Conservation (phyloP, 257 asterid genomes). For the Nicotiana tomentosiformis region DNA sequence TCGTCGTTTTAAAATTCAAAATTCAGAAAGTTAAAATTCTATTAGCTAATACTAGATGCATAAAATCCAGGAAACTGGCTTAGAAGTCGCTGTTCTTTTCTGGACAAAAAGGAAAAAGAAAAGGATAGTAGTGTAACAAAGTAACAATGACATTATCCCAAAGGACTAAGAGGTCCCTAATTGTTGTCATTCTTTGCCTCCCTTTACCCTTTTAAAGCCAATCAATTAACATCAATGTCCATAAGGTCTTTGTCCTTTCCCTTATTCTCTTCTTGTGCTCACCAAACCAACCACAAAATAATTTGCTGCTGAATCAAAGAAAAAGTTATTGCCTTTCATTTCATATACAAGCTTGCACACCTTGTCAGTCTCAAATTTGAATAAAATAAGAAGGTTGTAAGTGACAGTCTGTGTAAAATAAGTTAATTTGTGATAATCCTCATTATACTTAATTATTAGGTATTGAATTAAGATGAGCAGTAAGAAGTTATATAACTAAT, state of each 20-base stretch:
- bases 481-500: too few species aligned
- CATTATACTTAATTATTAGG: too few species aligned
- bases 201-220: conserved; percentile 18
- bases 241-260: background rate
- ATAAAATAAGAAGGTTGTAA: too few species aligned
- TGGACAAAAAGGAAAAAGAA: background rate
- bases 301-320: background rate
- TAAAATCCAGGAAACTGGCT: background rate
- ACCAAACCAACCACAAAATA: background rate
- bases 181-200: conserved; percentile 1
- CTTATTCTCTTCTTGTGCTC: background rate
- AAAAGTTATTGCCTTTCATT: background rate
- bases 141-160: background rate
- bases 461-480: too few species aligned
- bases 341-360: background rate
- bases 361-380: too few species aligned
- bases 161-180: background rate
- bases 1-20: too few species aligned
- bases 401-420: too few species aligned
- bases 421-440: too few species aligned
- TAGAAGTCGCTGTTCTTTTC: background rate
- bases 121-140: background rate
- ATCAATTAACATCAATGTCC: conserved; percentile 8
- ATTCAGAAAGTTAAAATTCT: too few species aligned
- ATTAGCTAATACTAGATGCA: background rate